Base-by-base conservation (phyloP, 306 rosid genomes). In the Delonix regia region DNA sequence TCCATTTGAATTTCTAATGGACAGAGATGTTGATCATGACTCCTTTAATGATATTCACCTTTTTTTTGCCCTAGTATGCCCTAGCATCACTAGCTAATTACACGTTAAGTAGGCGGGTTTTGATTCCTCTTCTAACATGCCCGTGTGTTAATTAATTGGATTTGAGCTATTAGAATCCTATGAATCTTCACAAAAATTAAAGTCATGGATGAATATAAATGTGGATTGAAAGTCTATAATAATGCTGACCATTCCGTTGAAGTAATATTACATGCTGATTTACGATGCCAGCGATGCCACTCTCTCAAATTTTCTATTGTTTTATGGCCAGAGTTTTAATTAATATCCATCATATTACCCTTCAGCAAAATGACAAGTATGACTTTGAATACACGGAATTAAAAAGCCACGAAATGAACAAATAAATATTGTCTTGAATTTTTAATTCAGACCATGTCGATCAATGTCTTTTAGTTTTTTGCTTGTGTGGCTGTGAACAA, bases 1-100 rank as follows among this genome's bases (percentile, higher is more conserved):
- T 77, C 44, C 57, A 56, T 70, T 76, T 75, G 59, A 77, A 63
- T 71, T 64, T 75, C 75, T 6, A 27, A 8, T 34, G 67, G 74
- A 63, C 61, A 15, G 42, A 12, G 42, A 12, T 66, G 39, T 71
- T 66, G 69, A 74, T 28, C 55, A 66, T 24, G 64, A 47, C 30
- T 39, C 52, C 38, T 52, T 56, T 73, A 65, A 42, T 73, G 36
- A 44, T 61, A 15, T 62, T 62, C 9, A 39, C 68, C 21, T 39
- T 21, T 38, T 38, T 6, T 38, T 39, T 65, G 30, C 33, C 71
- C n/a, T 39, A 39, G 71, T 30, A 25, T 33, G 6, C 24, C 45
- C 71, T 38, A 65, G 25, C 71, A 65, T 45, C n/a, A 7, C 51
- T 4, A 39, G 33, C 33, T 65, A 39, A 65, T 65, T 65, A 39